phyloP scores from a whole-genome alignment of 2,329 filamentous ascomycete species.

The Didymella keratinophila region DNA sequence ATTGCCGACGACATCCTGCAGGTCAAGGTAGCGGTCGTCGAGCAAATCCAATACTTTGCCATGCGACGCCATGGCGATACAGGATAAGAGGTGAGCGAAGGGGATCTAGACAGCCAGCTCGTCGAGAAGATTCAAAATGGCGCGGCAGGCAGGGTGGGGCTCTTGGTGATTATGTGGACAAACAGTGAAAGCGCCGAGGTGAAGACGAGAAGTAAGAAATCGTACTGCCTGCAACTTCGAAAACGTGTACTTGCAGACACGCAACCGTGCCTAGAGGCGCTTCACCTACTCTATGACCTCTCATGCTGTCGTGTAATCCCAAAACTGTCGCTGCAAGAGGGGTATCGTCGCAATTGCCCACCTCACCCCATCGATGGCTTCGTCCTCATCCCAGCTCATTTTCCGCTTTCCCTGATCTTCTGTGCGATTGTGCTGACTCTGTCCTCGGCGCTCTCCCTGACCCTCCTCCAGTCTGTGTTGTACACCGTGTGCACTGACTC shows the following conservation, averaged over 20 bases:
- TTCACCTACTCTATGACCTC: conserved; percentile 15
- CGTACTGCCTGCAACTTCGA: background rate
- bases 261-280: background rate
- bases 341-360: conserved; percentile 28
- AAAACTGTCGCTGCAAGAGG: conserved; percentile 26
- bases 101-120: background rate
- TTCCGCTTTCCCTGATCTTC: conserved; percentile 44
- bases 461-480: conserved; percentile 55
- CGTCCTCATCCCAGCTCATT: conserved; percentile 25
- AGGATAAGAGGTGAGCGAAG: too few species aligned
- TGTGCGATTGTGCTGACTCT: conserved; percentile 46
- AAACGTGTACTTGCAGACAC: background rate
- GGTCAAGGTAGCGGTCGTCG: conserved; percentile 40
- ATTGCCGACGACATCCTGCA: conserved; percentile 44
- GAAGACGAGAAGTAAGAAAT: conserved; percentile 12
- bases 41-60: conserved; percentile 44
- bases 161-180: conserved; percentile 5
- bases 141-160: conserved; percentile 2
- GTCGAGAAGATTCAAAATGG: background rate
- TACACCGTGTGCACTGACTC: conserved; percentile 53
- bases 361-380: background rate
- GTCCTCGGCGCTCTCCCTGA: conserved; percentile 54
- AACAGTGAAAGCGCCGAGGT: conserved; percentile 13
- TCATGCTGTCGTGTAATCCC: conserved; percentile 5
- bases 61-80: conserved; percentile 35